Conservation (phyloP, 2,329 filamentous ascomycete species). For the Fusarium kyushuense region DNA sequence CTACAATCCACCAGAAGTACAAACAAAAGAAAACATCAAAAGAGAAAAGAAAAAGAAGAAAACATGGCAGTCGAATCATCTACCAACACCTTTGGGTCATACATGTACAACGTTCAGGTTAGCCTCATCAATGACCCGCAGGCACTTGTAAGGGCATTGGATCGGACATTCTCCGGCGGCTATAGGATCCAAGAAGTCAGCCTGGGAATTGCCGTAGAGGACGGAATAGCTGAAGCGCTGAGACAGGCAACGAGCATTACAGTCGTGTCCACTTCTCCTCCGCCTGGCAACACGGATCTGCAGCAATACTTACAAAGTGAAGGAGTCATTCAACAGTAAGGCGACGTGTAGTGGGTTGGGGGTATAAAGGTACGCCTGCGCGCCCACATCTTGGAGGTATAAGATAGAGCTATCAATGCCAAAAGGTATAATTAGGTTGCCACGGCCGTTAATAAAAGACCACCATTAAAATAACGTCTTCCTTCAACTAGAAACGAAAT, state of each 20-base stretch:
- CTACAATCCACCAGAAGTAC: accelerated
- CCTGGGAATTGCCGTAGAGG: neutral
- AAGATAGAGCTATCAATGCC: neutral
- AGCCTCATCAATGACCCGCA: accelerated
- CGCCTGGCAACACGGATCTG: accelerated
- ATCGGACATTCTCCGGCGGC: neutral
- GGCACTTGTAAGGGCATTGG: accelerated
- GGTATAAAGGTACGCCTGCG: neutral
- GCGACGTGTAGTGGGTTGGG: neutral
- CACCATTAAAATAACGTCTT: accelerated
- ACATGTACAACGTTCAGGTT: neutral
- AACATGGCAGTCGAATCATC: neutral
- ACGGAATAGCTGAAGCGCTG: neutral
- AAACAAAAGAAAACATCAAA: neutral
- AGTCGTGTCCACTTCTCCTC: accelerated
- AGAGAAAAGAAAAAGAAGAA: neutral
- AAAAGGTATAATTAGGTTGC: neutral
- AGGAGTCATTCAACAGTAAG: accelerated
- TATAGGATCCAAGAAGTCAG: accelerated
- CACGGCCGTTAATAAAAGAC: neutral
- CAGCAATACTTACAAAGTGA: accelerated
- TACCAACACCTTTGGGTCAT: accelerated
- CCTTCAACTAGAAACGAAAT: accelerated
- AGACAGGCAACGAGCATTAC: accelerated
- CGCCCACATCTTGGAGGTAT: neutral